A percentile compares a stretch with the other conserved stretches of the same genome.
phyloP scores from a whole-genome alignment of 2,329 filamentous ascomycete species.

The Herpotrichia juniperi region DNA sequence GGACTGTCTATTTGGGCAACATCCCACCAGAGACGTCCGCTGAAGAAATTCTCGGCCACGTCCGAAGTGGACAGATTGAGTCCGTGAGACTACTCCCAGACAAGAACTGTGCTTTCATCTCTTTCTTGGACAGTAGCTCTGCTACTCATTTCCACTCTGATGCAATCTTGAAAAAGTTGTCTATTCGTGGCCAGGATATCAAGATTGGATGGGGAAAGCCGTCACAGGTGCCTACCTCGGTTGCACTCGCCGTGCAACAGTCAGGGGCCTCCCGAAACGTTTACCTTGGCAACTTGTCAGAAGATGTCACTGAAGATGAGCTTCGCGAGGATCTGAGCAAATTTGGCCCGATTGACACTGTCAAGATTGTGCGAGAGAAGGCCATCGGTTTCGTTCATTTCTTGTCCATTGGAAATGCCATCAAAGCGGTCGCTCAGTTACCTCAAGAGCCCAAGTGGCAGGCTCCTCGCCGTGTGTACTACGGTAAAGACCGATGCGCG shows the following conservation, averaged over 20 bases:
- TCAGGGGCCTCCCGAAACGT: conserved; percentile 96
- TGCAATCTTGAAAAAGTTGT: conserved; percentile 98
- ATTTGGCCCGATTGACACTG: conserved; percentile 93
- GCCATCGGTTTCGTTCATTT: conserved; percentile 98
- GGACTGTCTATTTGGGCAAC: conserved; percentile 96
- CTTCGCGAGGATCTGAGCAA: conserved; percentile 93
- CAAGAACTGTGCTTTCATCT: conserved; percentile 99
- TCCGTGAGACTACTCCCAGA: conserved; percentile 96
- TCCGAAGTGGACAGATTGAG: conserved; percentile 96
- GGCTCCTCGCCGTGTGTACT: conserved; percentile 92
- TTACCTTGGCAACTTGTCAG: conserved; percentile 90
- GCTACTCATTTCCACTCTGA: conserved; percentile 99
- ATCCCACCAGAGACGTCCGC: conserved; percentile 97
- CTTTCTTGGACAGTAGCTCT: conserved; percentile 95
- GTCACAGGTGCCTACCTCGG: conserved; percentile 95
- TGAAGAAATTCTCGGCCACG: conserved; percentile 95
- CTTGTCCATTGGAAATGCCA: conserved; percentile 94
- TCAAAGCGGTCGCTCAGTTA: conserved; percentile 96
- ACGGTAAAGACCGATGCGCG: conserved; percentile 96
- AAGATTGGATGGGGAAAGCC: conserved; percentile 99
- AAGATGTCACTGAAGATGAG: conserved; percentile 90
- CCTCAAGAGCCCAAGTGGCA: conserved; percentile 98
- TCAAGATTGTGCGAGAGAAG: conserved; percentile 98
- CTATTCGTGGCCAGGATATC: conserved; percentile 98
- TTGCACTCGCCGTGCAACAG: conserved; percentile 96